Evolutionary conservation across 2,329 filamentous ascomycete genomes (phyloP), one percentile per base, ranked within the genome.

Genomic region (Aspergillus sp.): DNA sequence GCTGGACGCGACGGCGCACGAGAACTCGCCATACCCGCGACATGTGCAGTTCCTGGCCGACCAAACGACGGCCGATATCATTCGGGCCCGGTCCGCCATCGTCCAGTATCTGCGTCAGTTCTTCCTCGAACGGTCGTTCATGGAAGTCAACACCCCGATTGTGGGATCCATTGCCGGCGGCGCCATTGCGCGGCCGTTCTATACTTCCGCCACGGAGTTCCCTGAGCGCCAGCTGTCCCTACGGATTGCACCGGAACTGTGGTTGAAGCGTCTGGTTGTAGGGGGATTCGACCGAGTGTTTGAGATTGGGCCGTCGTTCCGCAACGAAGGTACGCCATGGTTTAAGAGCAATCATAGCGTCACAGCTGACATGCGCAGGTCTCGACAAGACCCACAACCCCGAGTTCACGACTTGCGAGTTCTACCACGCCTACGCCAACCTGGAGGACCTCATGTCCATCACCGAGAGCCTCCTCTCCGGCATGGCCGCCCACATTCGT

Each of bases 391-490:
- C 91, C 0, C 94, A 99, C 70, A 99, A 99, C 67, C 93, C 94
- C 0, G 94, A 99, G 68, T 99, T 97, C 74, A 94, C 89, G 42
- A 97, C 90, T 55, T 97, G 93, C 77, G 94, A 99, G 74, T 97
- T 96, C 74, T 99, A 99, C 73, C 87, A 88, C 56, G 87, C 92
- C 2, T 95, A 92, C 64, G 85, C 88, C 55, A 88, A 87, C 58
- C 80, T 97, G 0, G 76, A 85, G 32, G 83, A 89, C 40, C 76
- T 97, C 47, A 91, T 96, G 65, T 68, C 72, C 17, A 83, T 86
- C 67, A 97, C 93, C 1, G 88, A 94, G 69, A 76, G 80, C 13
- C 73, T 97, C 45, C 72, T 97, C 29, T 76, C 69, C 31, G 78
- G 81, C 16, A 76, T 92, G 14, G 81, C 83, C 9, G 63, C 71